phyloP scores from a whole-genome alignment of 768 basidiomycete genomes.

The Pisolithus tinctorius region DNA sequence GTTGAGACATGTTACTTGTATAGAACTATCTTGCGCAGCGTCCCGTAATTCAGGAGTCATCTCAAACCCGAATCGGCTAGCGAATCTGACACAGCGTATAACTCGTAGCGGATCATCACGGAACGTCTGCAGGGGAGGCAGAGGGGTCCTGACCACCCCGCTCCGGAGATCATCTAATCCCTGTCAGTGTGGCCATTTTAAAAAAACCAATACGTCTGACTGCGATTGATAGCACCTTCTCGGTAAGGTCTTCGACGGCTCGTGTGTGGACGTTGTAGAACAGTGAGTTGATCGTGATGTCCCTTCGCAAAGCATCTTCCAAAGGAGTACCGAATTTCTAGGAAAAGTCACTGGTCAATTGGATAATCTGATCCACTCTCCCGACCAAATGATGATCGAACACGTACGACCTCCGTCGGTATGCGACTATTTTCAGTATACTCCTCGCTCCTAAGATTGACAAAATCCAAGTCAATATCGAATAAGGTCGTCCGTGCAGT shows the following conservation, averaged over 20 bases:
- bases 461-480: conserved; percentile 84
- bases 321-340: conserved; percentile 89
- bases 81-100: conserved; percentile 86
- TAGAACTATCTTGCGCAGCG: conserved; percentile 52
- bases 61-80: conserved; percentile 81
- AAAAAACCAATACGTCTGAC: conserved; percentile 4
- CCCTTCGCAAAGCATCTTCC: conserved; percentile 85
- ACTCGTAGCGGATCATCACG: conserved; percentile 90
- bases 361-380: not conserved
- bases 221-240: conserved; percentile 36
- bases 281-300: conserved; percentile 91
- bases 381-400: not conserved
- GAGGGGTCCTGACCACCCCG: conserved; percentile 81
- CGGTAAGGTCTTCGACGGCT: conserved; percentile 80
- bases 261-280: conserved; percentile 94
- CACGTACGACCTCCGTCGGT: conserved; percentile 75
- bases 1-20: conserved; percentile 43
- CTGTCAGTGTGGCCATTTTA: conserved; percentile 28
- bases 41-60: conserved; percentile 62
- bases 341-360: conserved; percentile 1
- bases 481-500: conserved; percentile 82
- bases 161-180: conserved; percentile 79
- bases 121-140: conserved; percentile 84
- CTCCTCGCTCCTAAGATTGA: conserved; percentile 88
- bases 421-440: conserved; percentile 87